Percentiles rank a stretch among this genome's conserved stretches.
Conservation (phyloP, 805 yeast species). For the Kazachstania psychrophila region DNA sequence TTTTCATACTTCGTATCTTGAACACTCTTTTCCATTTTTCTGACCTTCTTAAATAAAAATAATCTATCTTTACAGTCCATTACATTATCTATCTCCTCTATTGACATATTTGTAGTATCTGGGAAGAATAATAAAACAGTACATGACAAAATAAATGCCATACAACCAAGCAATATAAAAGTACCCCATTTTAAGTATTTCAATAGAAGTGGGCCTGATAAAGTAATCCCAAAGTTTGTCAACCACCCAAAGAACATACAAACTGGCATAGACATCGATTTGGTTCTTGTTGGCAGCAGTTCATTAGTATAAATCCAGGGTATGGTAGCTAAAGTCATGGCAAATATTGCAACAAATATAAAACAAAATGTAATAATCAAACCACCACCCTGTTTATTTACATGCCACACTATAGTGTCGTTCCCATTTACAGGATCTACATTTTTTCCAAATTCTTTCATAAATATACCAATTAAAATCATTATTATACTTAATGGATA, state of each 20-base stretch:
- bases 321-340: slow-evolving; percentile 38
- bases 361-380: slow-evolving; percentile 37
- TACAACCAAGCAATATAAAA: slow-evolving; percentile 32
- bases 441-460: slow-evolving; percentile 31
- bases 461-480: slow-evolving; percentile 29
- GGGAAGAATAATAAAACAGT: slow-evolving; percentile 33
- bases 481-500: slow-evolving; percentile 32
- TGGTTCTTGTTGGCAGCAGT: slow-evolving; percentile 36
- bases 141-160: slow-evolving; percentile 29
- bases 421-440: slow-evolving; percentile 29
- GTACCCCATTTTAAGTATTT: slow-evolving; percentile 33
- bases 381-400: slow-evolving; percentile 35
- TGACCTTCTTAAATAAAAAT: not conserved
- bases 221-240: slow-evolving; percentile 31
- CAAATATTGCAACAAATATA: slow-evolving; percentile 37
- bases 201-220: slow-evolving; percentile 35
- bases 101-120: slow-evolving; percentile 32
- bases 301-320: slow-evolving; percentile 46
- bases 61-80: slow-evolving; percentile 7
- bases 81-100: slow-evolving; percentile 20
- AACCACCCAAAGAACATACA: slow-evolving; percentile 42
- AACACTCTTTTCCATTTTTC: not conserved
- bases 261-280: slow-evolving; percentile 39
- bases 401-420: slow-evolving; percentile 30
- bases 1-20: not conserved